phyloP scores from a whole-genome alignment of 164 flowering plant genomes.

The Piper longum region DNA sequence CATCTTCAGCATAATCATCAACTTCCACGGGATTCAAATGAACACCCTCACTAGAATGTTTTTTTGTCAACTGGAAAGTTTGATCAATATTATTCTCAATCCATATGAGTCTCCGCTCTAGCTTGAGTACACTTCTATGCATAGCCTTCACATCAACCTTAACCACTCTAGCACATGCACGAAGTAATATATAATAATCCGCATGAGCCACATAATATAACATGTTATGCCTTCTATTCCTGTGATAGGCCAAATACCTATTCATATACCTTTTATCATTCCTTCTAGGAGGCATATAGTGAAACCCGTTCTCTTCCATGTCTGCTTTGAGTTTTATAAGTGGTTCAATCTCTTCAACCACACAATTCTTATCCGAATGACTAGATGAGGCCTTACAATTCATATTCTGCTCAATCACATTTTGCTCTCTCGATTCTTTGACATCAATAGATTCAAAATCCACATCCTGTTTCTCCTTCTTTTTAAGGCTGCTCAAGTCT shows the following conservation, averaged over 20 bases:
- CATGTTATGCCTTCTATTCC: constrained; percentile 40
- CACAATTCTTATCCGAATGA: constrained; percentile 4
- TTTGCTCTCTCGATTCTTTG: background rate
- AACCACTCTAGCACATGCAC: constrained; percentile 58
- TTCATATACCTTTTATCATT: constrained; percentile 19
- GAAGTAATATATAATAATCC: constrained; percentile 80
- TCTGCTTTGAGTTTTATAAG: constrained; percentile 36
- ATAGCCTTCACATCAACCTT: constrained; percentile 49
- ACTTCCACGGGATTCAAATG: background rate
- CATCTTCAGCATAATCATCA: background rate
- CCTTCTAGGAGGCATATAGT: constrained; percentile 56
- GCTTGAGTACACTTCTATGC: constrained; percentile 45
- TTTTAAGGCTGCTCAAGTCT: background rate
- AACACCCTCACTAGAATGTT: background rate
- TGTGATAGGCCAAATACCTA: constrained; percentile 42
- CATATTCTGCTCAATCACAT: too few species aligned
- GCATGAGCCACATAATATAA: constrained; percentile 56
- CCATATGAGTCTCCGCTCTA: constrained; percentile 65
- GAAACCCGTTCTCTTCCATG: constrained; percentile 69
- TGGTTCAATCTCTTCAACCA: constrained; percentile 19
- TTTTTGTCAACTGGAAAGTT: background rate
- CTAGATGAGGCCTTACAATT: background rate
- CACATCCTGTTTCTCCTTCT: background rate
- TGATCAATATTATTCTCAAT: constrained; percentile 16
- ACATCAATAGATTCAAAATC: background rate